Conservation (phyloP, 2,329 filamentous ascomycete genomes). For the Ophiostoma tasmaniense region DNA sequence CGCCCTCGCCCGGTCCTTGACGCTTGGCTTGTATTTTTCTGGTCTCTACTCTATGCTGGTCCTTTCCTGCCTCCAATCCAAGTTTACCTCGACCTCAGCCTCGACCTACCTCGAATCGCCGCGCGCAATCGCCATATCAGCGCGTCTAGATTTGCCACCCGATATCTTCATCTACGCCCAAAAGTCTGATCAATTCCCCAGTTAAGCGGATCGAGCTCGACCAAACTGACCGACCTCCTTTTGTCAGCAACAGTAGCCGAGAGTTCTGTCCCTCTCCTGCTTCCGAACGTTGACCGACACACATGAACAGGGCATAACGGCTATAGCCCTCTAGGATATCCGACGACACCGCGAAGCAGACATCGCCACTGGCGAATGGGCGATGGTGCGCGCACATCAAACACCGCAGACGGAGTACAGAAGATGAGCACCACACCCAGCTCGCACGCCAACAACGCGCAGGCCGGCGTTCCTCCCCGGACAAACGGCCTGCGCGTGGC, state of each 20-base stretch:
- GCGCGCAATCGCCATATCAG: neutral
- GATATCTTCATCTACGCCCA: neutral
- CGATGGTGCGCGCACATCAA: conserved; percentile 19
- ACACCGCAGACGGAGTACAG: conserved; percentile 26
- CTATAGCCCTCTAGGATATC: neutral
- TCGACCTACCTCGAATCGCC: neutral
- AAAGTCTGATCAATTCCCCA: neutral
- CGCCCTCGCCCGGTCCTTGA: neutral
- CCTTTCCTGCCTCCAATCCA: neutral
- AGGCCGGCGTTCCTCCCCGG: conserved; percentile 11
- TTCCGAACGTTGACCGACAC: neutral
- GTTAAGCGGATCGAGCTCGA: neutral
- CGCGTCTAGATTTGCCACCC: neutral
- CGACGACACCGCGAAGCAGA: neutral
- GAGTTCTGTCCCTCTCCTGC: neutral
- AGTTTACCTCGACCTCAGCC: neutral
- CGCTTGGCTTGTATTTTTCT: neutral
- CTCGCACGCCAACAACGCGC: conserved; percentile 5
- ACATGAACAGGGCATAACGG: conserved; percentile 5
- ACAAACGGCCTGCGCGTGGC: conserved; percentile 27
- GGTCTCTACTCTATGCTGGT: neutral
- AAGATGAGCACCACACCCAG: conserved; percentile 26
- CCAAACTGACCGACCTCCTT: neutral
- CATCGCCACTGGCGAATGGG: neutral
- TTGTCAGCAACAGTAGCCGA: neutral